Conservation (phyloP, 352 stramenopile species). For the Pythium aphanidermatum region DNA sequence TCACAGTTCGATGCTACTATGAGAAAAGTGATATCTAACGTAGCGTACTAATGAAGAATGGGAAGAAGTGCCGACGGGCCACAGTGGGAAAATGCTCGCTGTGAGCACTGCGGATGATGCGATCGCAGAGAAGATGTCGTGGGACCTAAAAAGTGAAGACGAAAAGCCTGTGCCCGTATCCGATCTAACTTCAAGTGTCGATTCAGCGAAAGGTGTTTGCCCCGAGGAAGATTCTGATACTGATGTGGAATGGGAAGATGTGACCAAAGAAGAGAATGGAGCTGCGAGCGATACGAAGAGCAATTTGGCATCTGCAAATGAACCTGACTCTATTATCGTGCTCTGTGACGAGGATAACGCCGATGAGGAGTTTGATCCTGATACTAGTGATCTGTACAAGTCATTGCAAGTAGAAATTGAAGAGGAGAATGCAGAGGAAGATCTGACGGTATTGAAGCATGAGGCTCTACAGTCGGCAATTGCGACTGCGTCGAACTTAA, state of each 20-base stretch:
- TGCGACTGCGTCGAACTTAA: conserved; percentile 78
- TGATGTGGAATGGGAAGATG: conserved; percentile 50
- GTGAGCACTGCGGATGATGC: too few species aligned
- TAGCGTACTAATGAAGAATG: conserved; percentile 1
- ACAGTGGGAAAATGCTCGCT: conserved; percentile 39
- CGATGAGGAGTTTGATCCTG: conserved; percentile 25
- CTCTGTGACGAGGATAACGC: conserved; percentile 8
- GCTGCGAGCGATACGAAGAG: too few species aligned
- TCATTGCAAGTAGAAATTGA: conserved; percentile 66
- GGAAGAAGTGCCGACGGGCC: conserved; percentile 7
- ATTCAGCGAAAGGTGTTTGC: too few species aligned
- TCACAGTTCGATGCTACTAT: neutral
- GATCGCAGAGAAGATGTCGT: too few species aligned
- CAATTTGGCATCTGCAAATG: too few species aligned
- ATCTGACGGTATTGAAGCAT: conserved; percentile 50
- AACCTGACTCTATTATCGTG: too few species aligned
- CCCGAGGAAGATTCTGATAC: conserved; percentile 13
- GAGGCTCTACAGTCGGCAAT: conserved; percentile 77
- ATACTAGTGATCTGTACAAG: conserved; percentile 33
- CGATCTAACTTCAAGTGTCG: too few species aligned
- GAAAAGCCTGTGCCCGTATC: too few species aligned
- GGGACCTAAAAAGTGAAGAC: too few species aligned
- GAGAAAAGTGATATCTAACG: neutral
- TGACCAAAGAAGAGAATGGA: conserved; percentile 3
- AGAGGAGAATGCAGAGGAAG: conserved; percentile 59